Evolutionary conservation across 2,329 filamentous ascomycete genomes (phyloP), one percentile per base, ranked within the genome.

Genomic region (Lecanicillium sp.): DNA sequence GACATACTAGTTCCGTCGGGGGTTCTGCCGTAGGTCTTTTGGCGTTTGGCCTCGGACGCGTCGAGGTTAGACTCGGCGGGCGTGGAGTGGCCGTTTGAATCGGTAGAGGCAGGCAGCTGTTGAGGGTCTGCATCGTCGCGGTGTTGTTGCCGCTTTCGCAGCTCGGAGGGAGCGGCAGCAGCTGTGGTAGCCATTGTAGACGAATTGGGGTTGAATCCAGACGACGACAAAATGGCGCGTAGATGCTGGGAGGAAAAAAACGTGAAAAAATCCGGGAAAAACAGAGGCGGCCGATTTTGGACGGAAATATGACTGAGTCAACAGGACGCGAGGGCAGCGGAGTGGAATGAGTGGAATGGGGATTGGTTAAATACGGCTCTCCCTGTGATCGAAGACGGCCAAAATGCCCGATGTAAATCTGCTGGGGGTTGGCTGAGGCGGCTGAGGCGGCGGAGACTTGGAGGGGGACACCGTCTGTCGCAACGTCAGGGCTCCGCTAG

Each of bases 21-120:
- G 12, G 91, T 96, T 55, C 90, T 83, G 48, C 91, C 91, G 73
- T 87, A 95, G 0, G 90, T 95, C 73, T 88, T 91, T 64, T 81
- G 83, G 12, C 58, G 48, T 58, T 68, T 69, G 27, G 54, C 52
- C 33, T 54, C 52, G 51, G 44, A 35, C 33, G 48, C 24, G 32
- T 44, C 49, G 39, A 36, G 40, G 11, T 40, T 30, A 15, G 36
- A 17, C 27, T 45, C 48, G 48, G 55, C 41, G 45, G 44, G 44
- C 21, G 37, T 41, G 9, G 36, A 40, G 4, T 19, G 20, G 29
- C 29, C 37, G 27, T 26, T 24, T 6, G n/a, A 19, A 3, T 26
- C 26, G 2, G 43, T 24, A 2, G 53, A 36, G 49, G 30, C 40
- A 54, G 49, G 40, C 47, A 40, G 17, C 33, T 52, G 52, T 33